Evolutionary conservation across 768 basidiomycete species (phyloP), one percentile per base, ranked within the genome.

Genomic region (Tricholoma sp.): DNA sequence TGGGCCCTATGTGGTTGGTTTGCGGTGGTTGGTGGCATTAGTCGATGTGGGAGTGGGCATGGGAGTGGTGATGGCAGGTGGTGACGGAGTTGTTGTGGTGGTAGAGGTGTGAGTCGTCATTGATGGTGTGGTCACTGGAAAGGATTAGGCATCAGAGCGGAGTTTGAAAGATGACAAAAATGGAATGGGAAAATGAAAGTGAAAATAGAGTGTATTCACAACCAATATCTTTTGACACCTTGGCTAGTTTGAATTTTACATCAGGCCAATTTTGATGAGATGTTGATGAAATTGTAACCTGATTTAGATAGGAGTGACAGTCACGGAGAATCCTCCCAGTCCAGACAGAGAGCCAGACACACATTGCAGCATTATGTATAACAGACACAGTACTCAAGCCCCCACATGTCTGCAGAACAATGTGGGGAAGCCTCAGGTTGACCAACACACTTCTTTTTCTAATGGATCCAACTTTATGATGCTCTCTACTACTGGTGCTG

Each of bases 371-470:
- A 39, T 39, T 39, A 39, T 39, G 37, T 39, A n/a, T n/a, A 39
- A 14, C 16, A 6, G 37, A 39, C 37, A 39, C 37, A 39, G 37
- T 39, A 39, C 14, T 16, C 37, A 39, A n/a, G 16, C 37, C 37
- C 37, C 37, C 16, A 12, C 37, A 69, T 2, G 41, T 32, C 9
- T 50, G 67, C 0, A 51, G 57, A 9, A 22, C 14, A 3, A 29
- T 61, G 3, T 34, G 71, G 14, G 29, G 58, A n/a, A 51, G 58
- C 10, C 37, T 39, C 12, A 39, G 37, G 37, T 39, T 39, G 37
- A 12, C 14, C 37, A 39, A 39, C 14, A 16, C 16, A 14, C 37
- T 39, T n/a, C 37, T 39, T 39, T 39, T 39, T 39, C 37, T 14
- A 39, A 39, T n/a, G 37, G 14, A 39, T 39, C 14, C 37, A 39